Percentiles rank a stretch among this genome's conserved stretches.
These are phyloP conservation scores for Apiotrichum montevideense DNA, from an alignment of 1,284 basidiomycete genomes.

Conservation along the genomic window DNA sequence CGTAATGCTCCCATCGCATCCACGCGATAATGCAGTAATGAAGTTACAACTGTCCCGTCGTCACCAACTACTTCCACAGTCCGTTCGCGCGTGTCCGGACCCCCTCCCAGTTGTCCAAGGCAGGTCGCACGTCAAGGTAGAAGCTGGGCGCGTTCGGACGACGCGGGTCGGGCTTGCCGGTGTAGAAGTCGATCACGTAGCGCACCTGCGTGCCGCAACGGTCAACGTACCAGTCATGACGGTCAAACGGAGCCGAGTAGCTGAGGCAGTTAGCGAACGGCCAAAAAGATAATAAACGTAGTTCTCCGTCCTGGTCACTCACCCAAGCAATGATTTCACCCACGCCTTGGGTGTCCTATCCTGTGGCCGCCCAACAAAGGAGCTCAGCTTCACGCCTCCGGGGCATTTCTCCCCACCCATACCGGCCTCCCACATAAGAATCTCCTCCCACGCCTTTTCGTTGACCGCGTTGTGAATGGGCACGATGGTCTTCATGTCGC, in stretches of 20 bases:
- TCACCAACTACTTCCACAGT: constrained; percentile 20
- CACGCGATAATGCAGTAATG: background rate
- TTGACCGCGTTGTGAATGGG: constrained; percentile 99
- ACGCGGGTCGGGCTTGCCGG: constrained; percentile 59
- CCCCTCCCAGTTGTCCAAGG: constrained; percentile 85
- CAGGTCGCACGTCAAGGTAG: constrained; percentile 89
- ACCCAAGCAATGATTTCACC: constrained; percentile 80
- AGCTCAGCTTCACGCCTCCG: constrained; percentile 56
- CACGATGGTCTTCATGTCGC: constrained; percentile 91
- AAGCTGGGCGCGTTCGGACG: constrained; percentile 54
- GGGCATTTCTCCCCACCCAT: constrained; percentile 66
- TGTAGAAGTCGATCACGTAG: constrained; percentile 98
- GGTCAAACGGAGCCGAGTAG: constrained; percentile 89
- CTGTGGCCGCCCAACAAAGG: constrained; percentile 49
- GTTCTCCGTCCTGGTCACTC: constrained; percentile 29
- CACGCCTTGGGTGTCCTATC: constrained; percentile 70
- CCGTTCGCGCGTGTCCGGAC: constrained; percentile 59
- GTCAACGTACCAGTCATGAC: constrained; percentile 96
- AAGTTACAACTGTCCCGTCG: constrained; percentile 5
- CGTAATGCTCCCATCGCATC: background rate
- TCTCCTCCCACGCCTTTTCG: constrained; percentile 87
- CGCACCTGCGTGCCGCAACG: constrained; percentile 80
- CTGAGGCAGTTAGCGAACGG: constrained; percentile 46
- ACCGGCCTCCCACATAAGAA: constrained; percentile 81
- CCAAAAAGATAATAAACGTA: no score